These are phyloP conservation scores for Psilocybe mexicana DNA, from an alignment of 1,284 basidiomycete species.

Conservation along the genomic window DNA sequence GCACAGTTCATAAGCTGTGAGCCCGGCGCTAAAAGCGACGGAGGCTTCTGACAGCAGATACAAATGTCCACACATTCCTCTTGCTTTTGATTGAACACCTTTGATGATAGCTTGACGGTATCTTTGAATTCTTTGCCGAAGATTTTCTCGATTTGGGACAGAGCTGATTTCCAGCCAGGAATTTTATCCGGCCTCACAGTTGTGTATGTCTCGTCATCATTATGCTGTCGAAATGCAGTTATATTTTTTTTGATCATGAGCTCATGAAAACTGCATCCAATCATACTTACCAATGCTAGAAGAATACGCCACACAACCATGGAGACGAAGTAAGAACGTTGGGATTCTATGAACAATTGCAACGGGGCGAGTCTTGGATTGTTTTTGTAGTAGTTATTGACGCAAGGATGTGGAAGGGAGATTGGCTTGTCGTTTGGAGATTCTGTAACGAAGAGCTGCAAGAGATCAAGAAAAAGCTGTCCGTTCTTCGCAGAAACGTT, in stretches of 20 bases:
- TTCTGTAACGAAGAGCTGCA: neutral
- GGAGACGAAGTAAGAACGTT: constrained; percentile 1
- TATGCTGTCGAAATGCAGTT: too few species aligned
- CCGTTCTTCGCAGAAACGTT: neutral
- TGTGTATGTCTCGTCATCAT: too few species aligned
- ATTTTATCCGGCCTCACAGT: too few species aligned
- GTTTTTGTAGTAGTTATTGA: neutral
- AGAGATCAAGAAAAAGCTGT: neutral
- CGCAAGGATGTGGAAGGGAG: neutral
- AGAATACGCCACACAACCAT: constrained; percentile 4
- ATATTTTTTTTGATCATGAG: too few species aligned
- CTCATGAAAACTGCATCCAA: neutral
- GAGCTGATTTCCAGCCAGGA: too few species aligned
- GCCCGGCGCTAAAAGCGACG: neutral
- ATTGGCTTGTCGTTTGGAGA: neutral
- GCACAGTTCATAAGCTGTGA: neutral
- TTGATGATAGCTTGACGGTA: too few species aligned
- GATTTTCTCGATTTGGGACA: too few species aligned
- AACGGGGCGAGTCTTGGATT: too few species aligned
- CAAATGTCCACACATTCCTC: neutral
- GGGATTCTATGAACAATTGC: neutral
- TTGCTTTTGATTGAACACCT: too few species aligned
- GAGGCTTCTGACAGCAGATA: neutral
- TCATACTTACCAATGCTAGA: constrained; percentile 2
- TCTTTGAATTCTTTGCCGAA: too few species aligned